Conservation (phyloP, 140 eudicot species). For the Flaveria floridana region DNA sequence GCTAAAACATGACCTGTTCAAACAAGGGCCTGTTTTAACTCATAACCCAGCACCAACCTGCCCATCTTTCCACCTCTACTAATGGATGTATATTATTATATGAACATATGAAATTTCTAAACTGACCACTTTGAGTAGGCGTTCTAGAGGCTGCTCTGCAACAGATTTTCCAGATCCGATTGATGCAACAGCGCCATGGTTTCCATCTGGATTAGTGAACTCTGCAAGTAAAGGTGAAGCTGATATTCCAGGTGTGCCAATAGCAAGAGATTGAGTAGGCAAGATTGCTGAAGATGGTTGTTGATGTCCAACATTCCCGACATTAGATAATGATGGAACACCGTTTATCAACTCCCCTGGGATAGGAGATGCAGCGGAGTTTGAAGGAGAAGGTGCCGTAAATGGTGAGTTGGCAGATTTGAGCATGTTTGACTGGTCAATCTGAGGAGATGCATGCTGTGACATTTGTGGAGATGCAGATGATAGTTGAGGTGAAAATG, state of each 20-base stretch:
- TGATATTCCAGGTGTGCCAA: constrained; percentile 96
- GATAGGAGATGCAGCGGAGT: constrained; percentile 81
- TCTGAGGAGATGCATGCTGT: constrained; percentile 82
- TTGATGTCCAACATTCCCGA: constrained; percentile 58
- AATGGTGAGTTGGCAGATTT: constrained; percentile 81
- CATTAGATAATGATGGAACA: constrained; percentile 56
- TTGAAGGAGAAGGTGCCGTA: constrained; percentile 75
- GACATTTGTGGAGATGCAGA: constrained; percentile 77
- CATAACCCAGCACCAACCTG: background rate
- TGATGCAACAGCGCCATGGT: constrained; percentile 51
- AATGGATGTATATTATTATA: background rate
- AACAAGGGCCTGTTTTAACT: background rate
- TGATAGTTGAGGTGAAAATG: constrained; percentile 70
- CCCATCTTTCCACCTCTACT: constrained; percentile 19
- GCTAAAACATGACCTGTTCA: background rate
- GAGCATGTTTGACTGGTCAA: constrained; percentile 70
- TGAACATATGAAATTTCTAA: background rate
- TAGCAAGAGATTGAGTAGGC: constrained; percentile 48
- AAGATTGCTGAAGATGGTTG: constrained; percentile 46
- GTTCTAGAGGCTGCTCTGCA: constrained; percentile 85
- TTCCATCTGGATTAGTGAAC: constrained; percentile 71
- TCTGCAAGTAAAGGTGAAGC: constrained; percentile 95
- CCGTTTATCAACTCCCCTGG: constrained; percentile 63
- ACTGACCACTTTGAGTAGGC: constrained; percentile 80
- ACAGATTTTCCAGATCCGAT: constrained; percentile 60